Base-by-base conservation (phyloP, 2,329 filamentous ascomycete species). In the Colletotrichum lupini region DNA sequence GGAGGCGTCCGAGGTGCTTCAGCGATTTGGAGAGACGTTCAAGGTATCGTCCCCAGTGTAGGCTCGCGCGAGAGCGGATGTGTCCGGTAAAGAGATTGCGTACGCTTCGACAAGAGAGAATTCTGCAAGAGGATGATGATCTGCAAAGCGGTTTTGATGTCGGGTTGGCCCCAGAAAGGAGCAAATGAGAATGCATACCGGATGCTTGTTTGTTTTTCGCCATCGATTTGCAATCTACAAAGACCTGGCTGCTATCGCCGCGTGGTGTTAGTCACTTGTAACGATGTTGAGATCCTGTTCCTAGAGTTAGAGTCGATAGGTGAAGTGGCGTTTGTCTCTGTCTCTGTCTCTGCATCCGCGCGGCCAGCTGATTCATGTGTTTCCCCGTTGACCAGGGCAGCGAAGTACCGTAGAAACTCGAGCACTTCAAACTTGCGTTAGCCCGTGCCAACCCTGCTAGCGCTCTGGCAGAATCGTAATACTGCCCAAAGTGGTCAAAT, bases 311-410 rank as follows among this genome's bases (percentile, higher is more conserved):
- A 53, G 16, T 42, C 5, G 28, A 12, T 42, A 32, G 16, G 37
- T 11, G 28, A 19, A 55, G 55, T 59, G 42, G 59, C 53, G 59
- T 49, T 19, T 72, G 59, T 35, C 32, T 35, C 32, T 35, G 32
- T 35, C 32, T 35, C 32, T 35, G 37, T 37, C 59, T 56, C 66
- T 64, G 35, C 28, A 46, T 56, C 70, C 53, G 60, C 46, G 67
- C 60, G 55, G 70, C 67, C 30, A 24, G 49, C 67, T 70, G 56
- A 66, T 35, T 65, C 70, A 49, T 70, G 49, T 65, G 32, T 57
- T 71, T 61, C 49, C 37, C 22, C 35, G 46, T 61, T 28, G 46
- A 61, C 60, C 59, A 14, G 46, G 66, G 22, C 26, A 37, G 42
- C 49, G 32, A 68, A 62, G n/a, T 24, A n/a, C n/a, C n/a, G n/a